A percentile compares a stretch with the other conserved stretches of the same genome.
Evolutionary conservation across 2,329 filamentous ascomycete genomes (phyloP).

Genomic region (Thielaviopsis euricoi): DNA sequence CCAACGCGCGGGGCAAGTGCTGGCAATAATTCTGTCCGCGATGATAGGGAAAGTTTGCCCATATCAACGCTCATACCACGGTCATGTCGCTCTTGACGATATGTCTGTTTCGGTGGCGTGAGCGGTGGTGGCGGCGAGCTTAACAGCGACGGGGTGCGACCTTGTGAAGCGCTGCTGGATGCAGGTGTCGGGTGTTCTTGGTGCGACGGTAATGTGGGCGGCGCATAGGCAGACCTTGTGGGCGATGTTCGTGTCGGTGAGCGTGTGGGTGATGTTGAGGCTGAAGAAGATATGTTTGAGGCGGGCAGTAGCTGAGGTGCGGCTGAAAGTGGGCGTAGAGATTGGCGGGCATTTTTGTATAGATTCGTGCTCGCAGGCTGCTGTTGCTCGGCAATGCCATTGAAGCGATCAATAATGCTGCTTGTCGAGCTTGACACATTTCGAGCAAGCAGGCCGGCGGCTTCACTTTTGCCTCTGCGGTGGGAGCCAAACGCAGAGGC

Average conservation of each 20-base stretch:
- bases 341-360: constrained; percentile 59
- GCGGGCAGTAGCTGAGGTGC: constrained; percentile 29
- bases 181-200: neutral
- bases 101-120: constrained; percentile 7
- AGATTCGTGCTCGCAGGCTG: constrained; percentile 36
- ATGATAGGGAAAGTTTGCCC: constrained; percentile 33
- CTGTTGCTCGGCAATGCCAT: constrained; percentile 19
- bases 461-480: constrained; percentile 63
- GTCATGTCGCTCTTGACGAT: constrained; percentile 23
- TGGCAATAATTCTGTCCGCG: constrained; percentile 26
- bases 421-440: constrained; percentile 15
- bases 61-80: constrained; percentile 52
- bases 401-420: constrained; percentile 7
- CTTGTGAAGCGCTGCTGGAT: neutral
- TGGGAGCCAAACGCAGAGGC: constrained; percentile 37
- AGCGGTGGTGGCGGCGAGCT: constrained; percentile 2
- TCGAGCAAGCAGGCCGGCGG: constrained; percentile 32
- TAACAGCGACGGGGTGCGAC: constrained; percentile 1
- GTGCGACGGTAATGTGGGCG: neutral
- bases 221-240: constrained; percentile 4
- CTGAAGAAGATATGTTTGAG: neutral
- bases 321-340: constrained; percentile 58
- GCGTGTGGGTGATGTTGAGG: constrained; percentile 7
- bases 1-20: constrained; percentile 26
- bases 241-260: constrained; percentile 8